A percentile compares a stretch with the other conserved stretches of the same genome.
Evolutionary conservation across 106 monocot species (phyloP).

Genomic region (Dendrobium catenatum): DNA sequence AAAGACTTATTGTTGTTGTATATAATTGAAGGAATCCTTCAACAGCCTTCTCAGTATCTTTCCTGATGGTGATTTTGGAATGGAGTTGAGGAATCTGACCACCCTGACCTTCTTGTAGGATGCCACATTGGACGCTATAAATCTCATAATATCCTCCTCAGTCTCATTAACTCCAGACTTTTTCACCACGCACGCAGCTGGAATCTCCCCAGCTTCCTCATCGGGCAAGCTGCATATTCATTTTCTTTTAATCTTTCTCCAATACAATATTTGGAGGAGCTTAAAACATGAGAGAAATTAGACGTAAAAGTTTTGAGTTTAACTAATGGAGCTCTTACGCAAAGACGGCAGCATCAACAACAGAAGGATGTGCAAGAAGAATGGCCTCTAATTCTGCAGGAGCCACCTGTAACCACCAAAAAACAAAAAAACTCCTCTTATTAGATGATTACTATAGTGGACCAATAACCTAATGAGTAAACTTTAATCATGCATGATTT

Average conservation of each 20-base stretch:
- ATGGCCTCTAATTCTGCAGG: constrained; percentile 91
- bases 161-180: constrained; percentile 30
- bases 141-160: constrained; percentile 61
- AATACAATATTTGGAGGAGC: background rate
- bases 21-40: constrained; percentile 25
- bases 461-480: background rate
- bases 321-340: constrained; percentile 21
- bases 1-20: no score
- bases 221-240: constrained; percentile 45
- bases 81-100: constrained; percentile 57
- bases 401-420: constrained; percentile 42
- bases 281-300: background rate
- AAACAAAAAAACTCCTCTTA: background rate
- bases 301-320: background rate
- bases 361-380: constrained; percentile 72
- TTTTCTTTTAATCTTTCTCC: background rate
- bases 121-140: constrained; percentile 62
- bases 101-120: constrained; percentile 73
- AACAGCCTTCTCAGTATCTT: constrained; percentile 83
- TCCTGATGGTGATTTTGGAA: constrained; percentile 79
- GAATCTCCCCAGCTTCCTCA: constrained; percentile 88
- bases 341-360: constrained; percentile 78
- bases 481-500: background rate
- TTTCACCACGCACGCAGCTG: constrained; percentile 70
- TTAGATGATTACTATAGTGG: background rate